These are phyloP conservation scores for Auriscalpium microsporum DNA, from an alignment of 768 basidiomycete species.

Conservation along the genomic window DNA sequence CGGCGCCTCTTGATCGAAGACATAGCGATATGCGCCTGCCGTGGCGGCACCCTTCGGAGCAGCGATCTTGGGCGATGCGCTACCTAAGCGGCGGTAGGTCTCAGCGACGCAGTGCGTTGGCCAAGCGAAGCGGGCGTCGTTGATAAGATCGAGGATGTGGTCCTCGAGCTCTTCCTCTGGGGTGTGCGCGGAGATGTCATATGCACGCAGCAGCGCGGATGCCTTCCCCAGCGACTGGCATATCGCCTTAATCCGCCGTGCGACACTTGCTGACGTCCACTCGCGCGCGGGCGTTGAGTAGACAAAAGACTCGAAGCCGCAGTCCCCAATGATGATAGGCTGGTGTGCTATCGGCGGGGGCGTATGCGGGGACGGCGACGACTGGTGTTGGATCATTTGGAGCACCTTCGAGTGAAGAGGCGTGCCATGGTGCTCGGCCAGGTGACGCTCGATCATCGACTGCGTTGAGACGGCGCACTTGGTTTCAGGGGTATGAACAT, in stretches of 20 bases:
- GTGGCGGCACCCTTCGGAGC: not conserved
- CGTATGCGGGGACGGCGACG: slow-evolving; percentile 9
- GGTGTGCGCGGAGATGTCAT: slow-evolving; percentile 59
- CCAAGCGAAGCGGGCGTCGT: slow-evolving; percentile 71
- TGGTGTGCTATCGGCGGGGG: slow-evolving; percentile 28
- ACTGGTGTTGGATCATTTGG: slow-evolving; percentile 8
- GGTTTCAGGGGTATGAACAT: slow-evolving; percentile 21
- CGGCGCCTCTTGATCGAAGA: slow-evolving; percentile 77
- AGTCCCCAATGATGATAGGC: slow-evolving; percentile 72
- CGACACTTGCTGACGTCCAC: slow-evolving; percentile 56
- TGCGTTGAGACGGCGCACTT: slow-evolving; percentile 24
- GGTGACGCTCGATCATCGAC: slow-evolving; percentile 8
- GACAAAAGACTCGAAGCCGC: slow-evolving; percentile 51
- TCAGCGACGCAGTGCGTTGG: slow-evolving; percentile 59
- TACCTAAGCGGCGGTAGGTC: not conserved
- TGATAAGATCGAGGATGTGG: slow-evolving; percentile 63
- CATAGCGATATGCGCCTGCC: slow-evolving; percentile 66
- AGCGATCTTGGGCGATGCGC: not conserved
- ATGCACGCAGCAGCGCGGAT: slow-evolving; percentile 53
- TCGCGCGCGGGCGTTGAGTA: slow-evolving; percentile 53
- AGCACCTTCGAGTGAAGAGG: slow-evolving; percentile 7
- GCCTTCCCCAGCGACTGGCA: slow-evolving; percentile 62
- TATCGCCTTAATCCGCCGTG: slow-evolving; percentile 63
- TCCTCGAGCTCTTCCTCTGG: slow-evolving; percentile 60
- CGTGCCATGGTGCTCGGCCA: slow-evolving; percentile 10